Percentiles rank a stretch among this genome's conserved stretches.
Evolutionary conservation across 2,329 filamentous ascomycete species (phyloP).

Genomic region (Fusarium cicatricum): DNA sequence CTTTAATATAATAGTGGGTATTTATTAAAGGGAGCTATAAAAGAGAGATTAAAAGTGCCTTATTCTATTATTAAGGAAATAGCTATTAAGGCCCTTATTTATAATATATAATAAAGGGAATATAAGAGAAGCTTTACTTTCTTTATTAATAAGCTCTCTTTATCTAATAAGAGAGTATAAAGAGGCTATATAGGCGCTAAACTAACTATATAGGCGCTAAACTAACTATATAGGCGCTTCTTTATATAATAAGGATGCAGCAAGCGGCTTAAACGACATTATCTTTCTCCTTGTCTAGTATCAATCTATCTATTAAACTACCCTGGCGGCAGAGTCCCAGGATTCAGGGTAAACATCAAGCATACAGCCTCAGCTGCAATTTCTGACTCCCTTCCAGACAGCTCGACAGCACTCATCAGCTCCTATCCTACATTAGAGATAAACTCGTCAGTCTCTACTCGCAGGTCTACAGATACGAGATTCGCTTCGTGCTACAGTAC

Average conservation of each 20-base stretch:
- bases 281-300: slow-evolving; percentile 5
- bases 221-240: too few relatives aligned
- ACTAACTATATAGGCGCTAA: too few relatives aligned
- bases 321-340: neutral
- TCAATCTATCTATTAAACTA: neutral
- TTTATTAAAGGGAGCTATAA: too few relatives aligned
- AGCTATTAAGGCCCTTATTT: too few relatives aligned
- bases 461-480: slow-evolving; percentile 3
- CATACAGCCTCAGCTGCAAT: neutral
- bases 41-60: too few relatives aligned
- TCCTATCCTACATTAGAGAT: neutral
- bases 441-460: slow-evolving; percentile 11
- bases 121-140: too few relatives aligned
- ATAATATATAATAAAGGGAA: too few relatives aligned
- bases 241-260: slow-evolving; percentile 12
- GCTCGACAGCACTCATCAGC: neutral
- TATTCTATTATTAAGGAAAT: too few relatives aligned
- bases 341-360: neutral
- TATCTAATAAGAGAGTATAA: too few relatives aligned
- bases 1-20: too few relatives aligned
- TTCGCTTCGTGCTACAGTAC: slow-evolving; percentile 8
- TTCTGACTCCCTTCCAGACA: neutral
- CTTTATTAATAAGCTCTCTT: too few relatives aligned
- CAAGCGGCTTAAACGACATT: slow-evolving; percentile 1
- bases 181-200: too few relatives aligned